Conservation (phyloP, 345 rosid genomes). For the Lenwebbia sp. region DNA sequence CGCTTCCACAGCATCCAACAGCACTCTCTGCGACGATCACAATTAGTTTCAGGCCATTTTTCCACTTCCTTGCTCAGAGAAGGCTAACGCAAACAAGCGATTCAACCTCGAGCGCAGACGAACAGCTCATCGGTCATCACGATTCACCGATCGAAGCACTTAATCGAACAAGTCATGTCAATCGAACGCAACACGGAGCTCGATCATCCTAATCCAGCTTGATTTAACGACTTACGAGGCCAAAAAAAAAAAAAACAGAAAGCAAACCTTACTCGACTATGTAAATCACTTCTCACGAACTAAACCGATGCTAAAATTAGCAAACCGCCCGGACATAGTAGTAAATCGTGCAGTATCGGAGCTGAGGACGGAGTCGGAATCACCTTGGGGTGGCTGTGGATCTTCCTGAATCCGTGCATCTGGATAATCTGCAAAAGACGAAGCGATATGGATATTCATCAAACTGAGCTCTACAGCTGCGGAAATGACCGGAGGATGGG, state of each 20-base stretch:
- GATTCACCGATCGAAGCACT: neutral
- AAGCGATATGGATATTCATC: neutral
- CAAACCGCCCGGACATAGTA: neutral
- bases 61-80: neutral
- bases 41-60: neutral
- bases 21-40: slow-evolving; percentile 8
- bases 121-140: neutral
- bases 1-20: slow-evolving; percentile 19
- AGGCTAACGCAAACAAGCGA: neutral
- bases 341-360: neutral
- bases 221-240: neutral
- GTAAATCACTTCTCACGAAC: neutral
- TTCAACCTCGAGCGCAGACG: neutral
- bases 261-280: neutral
- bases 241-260: neutral
- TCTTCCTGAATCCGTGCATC: slow-evolving; percentile 36
- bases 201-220: neutral
- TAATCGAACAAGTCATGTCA: neutral
- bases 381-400: neutral
- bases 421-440: slow-evolving; percentile 18
- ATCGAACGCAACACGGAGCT: neutral
- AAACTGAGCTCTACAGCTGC: neutral
- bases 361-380: neutral
- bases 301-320: neutral
- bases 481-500: neutral